phyloP scores from a whole-genome alignment of 2,329 filamentous ascomycete species.

The Akanthomyces muscarius region DNA sequence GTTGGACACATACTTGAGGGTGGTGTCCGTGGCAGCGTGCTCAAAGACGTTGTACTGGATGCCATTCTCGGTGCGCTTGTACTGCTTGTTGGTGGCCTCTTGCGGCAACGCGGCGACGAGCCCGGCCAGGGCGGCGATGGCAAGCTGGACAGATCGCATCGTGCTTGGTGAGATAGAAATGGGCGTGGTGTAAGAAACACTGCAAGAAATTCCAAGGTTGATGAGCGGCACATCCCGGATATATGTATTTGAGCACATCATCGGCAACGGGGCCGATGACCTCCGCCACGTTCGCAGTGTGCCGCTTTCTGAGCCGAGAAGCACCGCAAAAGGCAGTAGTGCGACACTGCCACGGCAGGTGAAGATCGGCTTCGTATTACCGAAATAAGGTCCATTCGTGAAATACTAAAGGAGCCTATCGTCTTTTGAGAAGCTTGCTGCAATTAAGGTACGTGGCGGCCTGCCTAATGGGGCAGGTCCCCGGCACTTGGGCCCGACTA shows the following conservation, averaged over 20 bases:
- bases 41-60: conserved; percentile 43
- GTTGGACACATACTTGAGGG: conserved; percentile 46
- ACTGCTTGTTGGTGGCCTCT: conserved; percentile 18
- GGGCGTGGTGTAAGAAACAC: too few species aligned
- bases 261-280: neutral
- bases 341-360: neutral
- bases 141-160: conserved; percentile 6
- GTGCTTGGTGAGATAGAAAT: neutral
- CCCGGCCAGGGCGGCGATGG: conserved; percentile 14
- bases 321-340: neutral
- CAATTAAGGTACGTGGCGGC: neutral
- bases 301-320: neutral
- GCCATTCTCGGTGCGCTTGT: conserved; percentile 19
- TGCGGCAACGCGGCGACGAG: conserved; percentile 1
- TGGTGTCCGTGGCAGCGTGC: conserved; percentile 42
- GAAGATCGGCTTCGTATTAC: neutral
- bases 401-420: neutral
- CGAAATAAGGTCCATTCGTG: neutral
- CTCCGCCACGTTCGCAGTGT: neutral
- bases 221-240: neutral
- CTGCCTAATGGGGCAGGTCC: conserved; percentile 15
- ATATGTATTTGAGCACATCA: neutral
- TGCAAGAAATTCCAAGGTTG: neutral
- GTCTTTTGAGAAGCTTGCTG: conserved; percentile 2
- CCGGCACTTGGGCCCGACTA: neutral